phyloP scores from a whole-genome alignment of 2,329 filamentous ascomycete species.

The Hawksworthiomyces lignivorus region DNA sequence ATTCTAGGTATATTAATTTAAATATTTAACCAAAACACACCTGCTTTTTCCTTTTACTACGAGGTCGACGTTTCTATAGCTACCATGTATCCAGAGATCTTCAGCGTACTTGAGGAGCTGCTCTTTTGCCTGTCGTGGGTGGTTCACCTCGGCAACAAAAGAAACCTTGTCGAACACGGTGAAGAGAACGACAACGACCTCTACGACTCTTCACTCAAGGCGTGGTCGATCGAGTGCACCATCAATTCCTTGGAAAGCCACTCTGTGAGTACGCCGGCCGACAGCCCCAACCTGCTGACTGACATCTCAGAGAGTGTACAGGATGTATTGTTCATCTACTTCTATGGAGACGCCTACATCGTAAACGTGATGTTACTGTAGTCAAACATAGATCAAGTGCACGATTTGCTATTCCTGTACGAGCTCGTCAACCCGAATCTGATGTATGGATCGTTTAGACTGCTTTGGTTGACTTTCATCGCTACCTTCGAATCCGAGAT shows the following conservation, averaged over 20 bases:
- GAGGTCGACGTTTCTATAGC: too few species aligned
- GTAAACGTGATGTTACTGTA: slow-evolving; percentile 27
- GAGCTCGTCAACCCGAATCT: slow-evolving; percentile 19
- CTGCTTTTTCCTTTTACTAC: too few species aligned
- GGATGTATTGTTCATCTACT: slow-evolving; percentile 29
- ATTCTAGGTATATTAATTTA: too few species aligned
- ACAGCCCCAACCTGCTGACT: slow-evolving; percentile 15
- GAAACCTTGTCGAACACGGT: slow-evolving; percentile 21
- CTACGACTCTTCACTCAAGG: slow-evolving; percentile 24
- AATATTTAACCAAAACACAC: too few species aligned
- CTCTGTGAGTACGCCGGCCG: neutral
- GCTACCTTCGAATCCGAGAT: slow-evolving; percentile 29
- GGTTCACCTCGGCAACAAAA: slow-evolving; percentile 29
- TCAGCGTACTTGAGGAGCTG: slow-evolving; percentile 29
- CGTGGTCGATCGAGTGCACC: slow-evolving; percentile 25
- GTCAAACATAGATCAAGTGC: slow-evolving; percentile 22
- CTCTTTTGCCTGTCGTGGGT: slow-evolving; percentile 26
- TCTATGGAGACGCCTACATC: slow-evolving; percentile 31
- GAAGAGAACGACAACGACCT: slow-evolving; percentile 12
- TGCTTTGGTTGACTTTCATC: slow-evolving; percentile 32
- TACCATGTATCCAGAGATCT: slow-evolving; percentile 34
- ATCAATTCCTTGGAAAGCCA: slow-evolving; percentile 16
- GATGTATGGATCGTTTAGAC: slow-evolving; percentile 22
- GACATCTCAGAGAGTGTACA: slow-evolving; percentile 27
- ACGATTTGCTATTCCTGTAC: slow-evolving; percentile 24